Evolutionary conservation across 2,329 filamentous ascomycete genomes (phyloP).

Genomic region (Chalaropsis thielavioides): DNA sequence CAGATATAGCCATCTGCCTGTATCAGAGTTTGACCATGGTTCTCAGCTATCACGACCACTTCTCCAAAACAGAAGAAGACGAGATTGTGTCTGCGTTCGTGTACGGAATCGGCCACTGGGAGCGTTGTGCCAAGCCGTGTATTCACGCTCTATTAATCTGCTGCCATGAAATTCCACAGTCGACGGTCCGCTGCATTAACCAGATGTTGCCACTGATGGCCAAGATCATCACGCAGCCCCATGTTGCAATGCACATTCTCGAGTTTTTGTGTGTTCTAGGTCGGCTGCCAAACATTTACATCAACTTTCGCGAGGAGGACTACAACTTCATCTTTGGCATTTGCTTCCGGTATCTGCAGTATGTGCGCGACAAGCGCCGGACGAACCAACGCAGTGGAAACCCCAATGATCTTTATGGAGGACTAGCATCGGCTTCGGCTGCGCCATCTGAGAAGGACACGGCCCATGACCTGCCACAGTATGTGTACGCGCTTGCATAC

Average conservation of each 20-base stretch:
- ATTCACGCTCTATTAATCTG: constrained; percentile 91
- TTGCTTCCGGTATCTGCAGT: constrained; percentile 84
- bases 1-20: constrained; percentile 76
- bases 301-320: constrained; percentile 81
- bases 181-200: constrained; percentile 72
- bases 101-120: constrained; percentile 68
- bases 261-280: constrained; percentile 89
- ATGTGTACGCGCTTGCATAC: constrained; percentile 85
- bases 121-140: constrained; percentile 77
- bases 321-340: constrained; percentile 92
- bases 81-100: constrained; percentile 80
- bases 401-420: constrained; percentile 2
- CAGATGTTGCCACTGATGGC: constrained; percentile 86
- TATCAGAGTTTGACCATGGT: constrained; percentile 79
- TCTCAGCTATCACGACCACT: constrained; percentile 77
- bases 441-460: constrained; percentile 16
- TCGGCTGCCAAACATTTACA: constrained; percentile 67
- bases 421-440: constrained; percentile 17
- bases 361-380: constrained; percentile 55
- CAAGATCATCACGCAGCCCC: constrained; percentile 84
- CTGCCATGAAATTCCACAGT: constrained; percentile 82
- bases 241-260: constrained; percentile 84
- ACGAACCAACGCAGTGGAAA: constrained; percentile 30
- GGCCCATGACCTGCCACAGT: constrained; percentile 71
- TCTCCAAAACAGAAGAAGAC: constrained; percentile 73